These are phyloP conservation scores for Cladosporium colombiae DNA, from an alignment of 2,329 filamentous ascomycete species.

Conservation along the genomic window DNA sequence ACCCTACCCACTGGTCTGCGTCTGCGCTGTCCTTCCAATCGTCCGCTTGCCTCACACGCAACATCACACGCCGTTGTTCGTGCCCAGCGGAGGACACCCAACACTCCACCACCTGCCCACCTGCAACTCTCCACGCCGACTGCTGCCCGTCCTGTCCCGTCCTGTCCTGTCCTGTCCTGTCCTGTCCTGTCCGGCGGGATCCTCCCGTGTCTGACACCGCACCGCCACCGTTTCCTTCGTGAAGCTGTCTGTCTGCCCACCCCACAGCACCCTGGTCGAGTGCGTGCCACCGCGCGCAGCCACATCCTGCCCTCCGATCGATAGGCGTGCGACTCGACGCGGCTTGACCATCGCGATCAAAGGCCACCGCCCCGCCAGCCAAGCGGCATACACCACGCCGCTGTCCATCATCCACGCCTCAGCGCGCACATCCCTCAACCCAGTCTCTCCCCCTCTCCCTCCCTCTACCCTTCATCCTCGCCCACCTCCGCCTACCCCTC, in stretches of 20 bases:
- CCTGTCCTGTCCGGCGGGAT: neutral
- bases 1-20: neutral
- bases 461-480: slow-evolving; percentile 8
- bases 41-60: neutral
- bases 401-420: neutral
- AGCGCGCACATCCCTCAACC: neutral
- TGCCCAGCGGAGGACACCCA: neutral
- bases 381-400: slow-evolving; percentile 12
- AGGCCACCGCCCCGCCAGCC: slow-evolving; percentile 14
- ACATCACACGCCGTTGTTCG: neutral
- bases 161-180: too few species aligned
- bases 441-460: neutral
- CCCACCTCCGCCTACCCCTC: slow-evolving; percentile 23
- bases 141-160: too few species aligned
- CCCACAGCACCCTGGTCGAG: neutral
- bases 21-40: neutral
- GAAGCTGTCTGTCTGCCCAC: slow-evolving; percentile 4
- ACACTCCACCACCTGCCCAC: neutral
- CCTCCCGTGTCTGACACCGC: neutral
- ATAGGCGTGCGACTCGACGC: slow-evolving; percentile 3
- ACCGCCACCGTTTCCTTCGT: slow-evolving; percentile 5
- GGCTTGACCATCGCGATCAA: slow-evolving; percentile 19
- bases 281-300: neutral
- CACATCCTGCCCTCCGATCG: slow-evolving; percentile 9
- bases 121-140: too few species aligned